Evolutionary conservation across 2,329 filamentous ascomycete genomes (phyloP), one percentile per base, ranked within the genome.

Genomic region (Paramyrothecium roridum): DNA sequence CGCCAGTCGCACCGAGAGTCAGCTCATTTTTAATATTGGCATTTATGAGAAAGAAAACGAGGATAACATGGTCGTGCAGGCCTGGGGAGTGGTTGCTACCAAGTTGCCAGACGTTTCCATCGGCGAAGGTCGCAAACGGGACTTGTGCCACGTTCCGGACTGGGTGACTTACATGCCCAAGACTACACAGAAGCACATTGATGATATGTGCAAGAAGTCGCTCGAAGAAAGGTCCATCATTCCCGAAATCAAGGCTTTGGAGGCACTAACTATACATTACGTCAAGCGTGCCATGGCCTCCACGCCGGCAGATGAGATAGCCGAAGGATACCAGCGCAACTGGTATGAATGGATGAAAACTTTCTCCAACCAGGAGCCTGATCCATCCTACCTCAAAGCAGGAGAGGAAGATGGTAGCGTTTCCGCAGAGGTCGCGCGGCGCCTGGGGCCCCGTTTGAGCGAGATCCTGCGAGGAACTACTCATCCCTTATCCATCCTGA

Each of bases 131-230:
- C 26, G 26, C 26, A 30, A 30, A 30, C 50, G 50, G 21, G 47
- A 57, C 40, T 34, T 57, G 34, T 54, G 50, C 26, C 54, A 56
- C 48, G 43, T 50, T 48, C 21, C 40, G 21, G 52, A 58, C 48
- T 58, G 56, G 56, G 56, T 56, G 23, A 56, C 54, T 19, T 56
- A 56, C 26, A 52, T 54, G 54, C 46, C 52, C 21, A 53, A 53
- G 47, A 51, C 49, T 23, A 58, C 54, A 2, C 30, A 47, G 48
- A 50, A 54, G 48, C 56, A 54, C 43, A 49, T 52, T 33, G 48
- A 56, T 23, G 19, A 49, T 22, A 37, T 50, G 16, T 58, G 56
- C 52, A 56, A 50, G 17, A 30, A 30, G 26, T 30, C 26, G 26
- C 26, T 30, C 26, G 26, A 30, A 30, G 26, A 30, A 4, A 30